A percentile compares a stretch with the other conserved stretches of the same genome.
These are phyloP conservation scores for Perkinsus chesapeaki DNA, from an alignment of 169 alveolate species.

Conservation along the genomic window DNA sequence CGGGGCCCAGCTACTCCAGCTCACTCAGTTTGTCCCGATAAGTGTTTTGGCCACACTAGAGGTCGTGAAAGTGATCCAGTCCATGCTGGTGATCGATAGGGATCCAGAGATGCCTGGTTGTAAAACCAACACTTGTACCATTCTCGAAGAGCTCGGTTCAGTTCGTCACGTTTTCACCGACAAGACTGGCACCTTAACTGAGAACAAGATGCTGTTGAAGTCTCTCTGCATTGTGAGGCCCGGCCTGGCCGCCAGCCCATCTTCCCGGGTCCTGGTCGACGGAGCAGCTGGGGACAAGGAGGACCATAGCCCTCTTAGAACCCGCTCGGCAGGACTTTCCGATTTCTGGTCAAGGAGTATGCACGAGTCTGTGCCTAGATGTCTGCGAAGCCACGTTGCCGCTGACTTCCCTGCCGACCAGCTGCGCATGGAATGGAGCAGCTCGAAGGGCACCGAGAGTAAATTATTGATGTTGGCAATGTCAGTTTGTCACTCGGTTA, in stretches of 20 bases:
- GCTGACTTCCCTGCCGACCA: background rate
- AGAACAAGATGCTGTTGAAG: constrained; percentile 62
- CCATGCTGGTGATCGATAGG: background rate
- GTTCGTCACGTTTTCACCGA: constrained; percentile 72
- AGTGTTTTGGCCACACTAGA: background rate
- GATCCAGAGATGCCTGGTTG: background rate
- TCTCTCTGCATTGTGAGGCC: background rate
- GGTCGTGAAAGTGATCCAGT: background rate
- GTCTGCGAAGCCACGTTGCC: background rate
- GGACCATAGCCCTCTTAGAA: background rate
- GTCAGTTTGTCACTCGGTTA: background rate
- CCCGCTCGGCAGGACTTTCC: background rate
- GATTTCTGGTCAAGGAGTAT: background rate
- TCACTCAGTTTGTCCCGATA: background rate
- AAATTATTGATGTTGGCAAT: background rate
- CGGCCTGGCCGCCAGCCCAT: background rate
- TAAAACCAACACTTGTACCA: background rate
- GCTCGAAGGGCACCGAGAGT: background rate
- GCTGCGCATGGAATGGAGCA: background rate
- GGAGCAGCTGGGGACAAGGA: background rate
- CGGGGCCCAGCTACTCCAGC: background rate
- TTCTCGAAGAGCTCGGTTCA: constrained; percentile 28
- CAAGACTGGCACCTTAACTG: constrained; percentile 90
- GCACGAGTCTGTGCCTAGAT: background rate
- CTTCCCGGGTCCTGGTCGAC: background rate